Conservation (phyloP, 1,284 basidiomycete genomes). For the Boletus mariae region DNA sequence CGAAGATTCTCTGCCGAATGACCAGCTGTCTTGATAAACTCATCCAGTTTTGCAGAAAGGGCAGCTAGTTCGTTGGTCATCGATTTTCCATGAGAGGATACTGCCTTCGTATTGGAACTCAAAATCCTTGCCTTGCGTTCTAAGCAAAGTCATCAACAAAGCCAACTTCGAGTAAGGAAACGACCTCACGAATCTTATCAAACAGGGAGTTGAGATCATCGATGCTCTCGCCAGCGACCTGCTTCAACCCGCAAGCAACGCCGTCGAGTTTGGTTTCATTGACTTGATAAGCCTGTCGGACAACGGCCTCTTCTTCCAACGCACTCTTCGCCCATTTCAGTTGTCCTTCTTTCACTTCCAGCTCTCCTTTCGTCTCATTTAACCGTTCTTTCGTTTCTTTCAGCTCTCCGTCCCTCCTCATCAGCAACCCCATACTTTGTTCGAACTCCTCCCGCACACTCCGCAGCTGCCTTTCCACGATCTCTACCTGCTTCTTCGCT, state of each 20-base stretch:
- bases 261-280: conserved; percentile 71
- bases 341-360: conserved; percentile 53
- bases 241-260: conserved; percentile 69
- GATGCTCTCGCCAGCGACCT: conserved; percentile 64
- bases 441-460: conserved; percentile 88
- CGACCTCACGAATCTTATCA: conserved; percentile 72
- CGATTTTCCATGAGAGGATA: conserved; percentile 58
- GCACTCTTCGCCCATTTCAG: conserved; percentile 53
- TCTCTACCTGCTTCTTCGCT: conserved; percentile 75
- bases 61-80: conserved; percentile 50
- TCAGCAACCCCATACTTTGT: conserved; percentile 75
- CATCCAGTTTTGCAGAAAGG: conserved; percentile 58
- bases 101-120: conserved; percentile 61
- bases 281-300: conserved; percentile 72
- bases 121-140: conserved; percentile 76
- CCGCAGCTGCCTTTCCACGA: conserved; percentile 78
- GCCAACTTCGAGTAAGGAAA: not conserved
- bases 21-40: conserved; percentile 57
- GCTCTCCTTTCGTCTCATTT: conserved; percentile 49
- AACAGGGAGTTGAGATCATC: conserved; percentile 74
- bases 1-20: conserved; percentile 54
- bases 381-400: conserved; percentile 60
- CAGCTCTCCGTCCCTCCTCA: conserved; percentile 73
- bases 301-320: conserved; percentile 73
- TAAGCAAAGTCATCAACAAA: conserved; percentile 31